Evolutionary conservation across 208 protist genomes (phyloP), one percentile per base, ranked within the genome.

Genomic region (Acanthamoeba healyi): DNA sequence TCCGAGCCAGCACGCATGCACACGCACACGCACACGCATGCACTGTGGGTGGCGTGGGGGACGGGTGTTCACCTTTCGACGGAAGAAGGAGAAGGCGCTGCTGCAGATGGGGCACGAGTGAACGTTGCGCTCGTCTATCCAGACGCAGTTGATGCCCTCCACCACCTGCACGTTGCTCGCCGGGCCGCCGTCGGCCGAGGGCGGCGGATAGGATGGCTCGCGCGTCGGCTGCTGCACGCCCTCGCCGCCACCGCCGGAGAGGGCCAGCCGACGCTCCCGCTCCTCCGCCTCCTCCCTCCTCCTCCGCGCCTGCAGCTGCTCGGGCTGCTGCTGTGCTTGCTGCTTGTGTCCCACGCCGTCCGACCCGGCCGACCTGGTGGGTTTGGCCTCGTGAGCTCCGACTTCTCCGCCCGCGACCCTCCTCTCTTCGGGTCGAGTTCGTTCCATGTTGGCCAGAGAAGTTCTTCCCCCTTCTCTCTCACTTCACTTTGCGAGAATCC

Each of bases 61-160:
- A 49, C 12, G 32, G 42, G 42, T 29, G 9, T 22, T 54, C 29
- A 72, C 84, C 84, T 70, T 63, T 17, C 84, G 15, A 7, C 84
- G 46, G 38, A 72, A 91, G 56, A 91, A 46, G 17, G 32, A 51
- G 58, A 91, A 91, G 54, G 54, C 19, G 84, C 54, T 46, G 56
- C 32, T 49, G 56, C 84, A 91, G 24, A 91, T 63, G 58, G 84
- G 84, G 34, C 84, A 91, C 15, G 38, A 22, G 24, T 40, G 15
- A 19, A 63, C 49, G 84, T 63, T 70, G 56, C 58, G 49, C 36
- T 91, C 84, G 56, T 91, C 84, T 9, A 72, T 24, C 84, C 84
- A 91, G 26, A 72, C 4, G 58, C 84, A 91, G 54, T 38, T 42
- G 40, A 91, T 91, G 54, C 77, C 77, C 44, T 86, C 77, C 77